Evolutionary conservation across 176 grass and related monocot species (phyloP).

Genomic region (Chrysopogon serrulatus): DNA sequence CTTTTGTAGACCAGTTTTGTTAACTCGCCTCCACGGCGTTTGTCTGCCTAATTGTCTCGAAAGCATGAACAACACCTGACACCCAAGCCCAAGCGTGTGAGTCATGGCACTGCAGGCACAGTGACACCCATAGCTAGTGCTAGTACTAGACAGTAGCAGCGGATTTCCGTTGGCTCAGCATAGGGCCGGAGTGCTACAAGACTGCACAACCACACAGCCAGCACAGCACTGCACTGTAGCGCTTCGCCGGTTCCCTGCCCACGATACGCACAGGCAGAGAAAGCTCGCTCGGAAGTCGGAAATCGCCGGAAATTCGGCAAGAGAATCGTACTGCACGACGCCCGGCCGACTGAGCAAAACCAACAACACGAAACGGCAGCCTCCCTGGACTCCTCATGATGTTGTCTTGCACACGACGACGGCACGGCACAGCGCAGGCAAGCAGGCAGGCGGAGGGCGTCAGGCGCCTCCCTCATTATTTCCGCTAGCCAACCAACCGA

Average conservation of each 20-base stretch:
- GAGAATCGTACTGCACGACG: not conserved
- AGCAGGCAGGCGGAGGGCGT: not conserved
- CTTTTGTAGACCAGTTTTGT: not conserved
- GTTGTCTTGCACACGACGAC: constrained; percentile 6
- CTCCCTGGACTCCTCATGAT: not conserved
- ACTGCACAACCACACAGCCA: not conserved
- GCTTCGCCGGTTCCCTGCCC: too few relatives aligned
- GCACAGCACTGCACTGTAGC: not conserved
- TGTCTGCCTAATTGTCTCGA: not conserved
- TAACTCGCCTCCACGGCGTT: not conserved
- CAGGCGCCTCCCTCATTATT: not conserved
- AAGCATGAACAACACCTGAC: too few relatives aligned
- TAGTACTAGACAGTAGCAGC: not conserved
- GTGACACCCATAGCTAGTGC: not conserved
- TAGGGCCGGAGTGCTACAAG: not conserved
- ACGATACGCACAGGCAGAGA: too few relatives aligned
- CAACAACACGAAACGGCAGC: not conserved
- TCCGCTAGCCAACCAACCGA: not conserved
- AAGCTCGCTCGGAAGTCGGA: too few relatives aligned
- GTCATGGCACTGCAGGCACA: not conserved
- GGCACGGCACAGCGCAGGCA: not conserved
- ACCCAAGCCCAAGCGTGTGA: too few relatives aligned
- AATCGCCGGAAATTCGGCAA: too few relatives aligned
- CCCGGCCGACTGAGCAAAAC: not conserved
- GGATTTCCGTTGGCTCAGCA: not conserved